Conservation (phyloP, 805 yeast species). For the Ogataea degrootiae region DNA sequence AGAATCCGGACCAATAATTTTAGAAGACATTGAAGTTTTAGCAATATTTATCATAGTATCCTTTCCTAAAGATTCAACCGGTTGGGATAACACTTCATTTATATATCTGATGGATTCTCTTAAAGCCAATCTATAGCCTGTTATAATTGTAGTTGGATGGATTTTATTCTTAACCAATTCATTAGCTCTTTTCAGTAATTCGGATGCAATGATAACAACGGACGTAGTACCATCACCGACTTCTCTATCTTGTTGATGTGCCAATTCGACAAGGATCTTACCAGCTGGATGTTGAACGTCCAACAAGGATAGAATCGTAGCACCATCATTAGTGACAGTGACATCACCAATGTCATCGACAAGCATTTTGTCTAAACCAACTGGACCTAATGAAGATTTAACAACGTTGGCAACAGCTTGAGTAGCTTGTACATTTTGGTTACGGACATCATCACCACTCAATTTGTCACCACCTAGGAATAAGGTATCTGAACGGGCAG, state of each 20-base stretch:
- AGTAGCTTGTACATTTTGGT: slow-evolving; percentile 94
- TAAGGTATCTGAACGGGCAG: slow-evolving; percentile 86
- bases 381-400: slow-evolving; percentile 95
- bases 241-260: slow-evolving; percentile 98
- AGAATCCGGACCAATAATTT: slow-evolving; percentile 90
- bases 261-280: slow-evolving; percentile 91
- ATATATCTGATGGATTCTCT: slow-evolving; percentile 87
- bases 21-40: slow-evolving; percentile 94
- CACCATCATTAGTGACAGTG: slow-evolving; percentile 98
- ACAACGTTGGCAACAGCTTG: slow-evolving; percentile 79
- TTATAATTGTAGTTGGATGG: slow-evolving; percentile 96
- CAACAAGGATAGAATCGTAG: slow-evolving; percentile 82
- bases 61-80: slow-evolving; percentile 76
- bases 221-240: slow-evolving; percentile 99
- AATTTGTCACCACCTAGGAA: slow-evolving; percentile 95
- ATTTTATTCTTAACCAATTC: slow-evolving; percentile 89
- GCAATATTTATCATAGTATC: slow-evolving; percentile 88
- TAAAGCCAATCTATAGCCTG: slow-evolving; percentile 91
- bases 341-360: slow-evolving; percentile 99
- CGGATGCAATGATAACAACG: slow-evolving; percentile 94
- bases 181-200: slow-evolving; percentile 85
- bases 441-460: slow-evolving; percentile 93
- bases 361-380: slow-evolving; percentile 95
- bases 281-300: slow-evolving; percentile 99
- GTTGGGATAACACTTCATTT: slow-evolving; percentile 74